These are phyloP conservation scores for Metarhizium anisopliae DNA, from an alignment of 2,329 filamentous ascomycete genomes.

Conservation along the genomic window DNA sequence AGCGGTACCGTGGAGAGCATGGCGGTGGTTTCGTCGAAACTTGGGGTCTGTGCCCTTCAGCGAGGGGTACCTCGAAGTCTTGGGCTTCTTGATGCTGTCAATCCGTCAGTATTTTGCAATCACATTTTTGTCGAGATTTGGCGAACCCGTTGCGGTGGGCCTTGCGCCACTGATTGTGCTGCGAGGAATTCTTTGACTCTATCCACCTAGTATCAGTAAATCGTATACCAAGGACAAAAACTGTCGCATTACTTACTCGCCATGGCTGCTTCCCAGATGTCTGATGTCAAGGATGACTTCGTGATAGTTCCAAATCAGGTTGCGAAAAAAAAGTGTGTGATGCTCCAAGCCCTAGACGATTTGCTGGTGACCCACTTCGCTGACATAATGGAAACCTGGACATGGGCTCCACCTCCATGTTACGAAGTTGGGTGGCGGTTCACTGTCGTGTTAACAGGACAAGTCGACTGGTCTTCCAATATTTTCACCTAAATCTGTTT, in stretches of 20 bases:
- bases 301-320: background rate
- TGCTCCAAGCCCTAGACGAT: constrained; percentile 16
- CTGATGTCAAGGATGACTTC: constrained; percentile 1
- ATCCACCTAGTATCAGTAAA: constrained; percentile 9
- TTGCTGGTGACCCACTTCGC: background rate
- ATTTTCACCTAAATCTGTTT: too few relatives aligned
- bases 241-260: constrained; percentile 4
- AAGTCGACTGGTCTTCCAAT: too few relatives aligned
- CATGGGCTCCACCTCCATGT: too few relatives aligned
- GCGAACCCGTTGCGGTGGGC: constrained; percentile 98
- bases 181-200: constrained; percentile 99
- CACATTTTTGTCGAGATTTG: constrained; percentile 1
- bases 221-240: background rate
- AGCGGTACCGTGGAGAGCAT: constrained; percentile 98
- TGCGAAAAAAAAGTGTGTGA: constrained; percentile 4
- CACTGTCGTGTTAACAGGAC: too few relatives aligned
- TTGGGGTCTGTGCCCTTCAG: constrained; percentile 98
- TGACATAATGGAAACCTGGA: constrained; percentile 5
- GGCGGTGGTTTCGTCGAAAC: constrained; percentile 99
- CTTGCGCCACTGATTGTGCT: constrained; percentile 98
- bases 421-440: too few relatives aligned
- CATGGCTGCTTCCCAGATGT: constrained; percentile 6
- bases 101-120: constrained; percentile 8
- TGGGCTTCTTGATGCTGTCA: constrained; percentile 97
- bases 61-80: constrained; percentile 97